Conservation (phyloP, 352 stramenopile genomes). For the Globisporangium middletonii region DNA sequence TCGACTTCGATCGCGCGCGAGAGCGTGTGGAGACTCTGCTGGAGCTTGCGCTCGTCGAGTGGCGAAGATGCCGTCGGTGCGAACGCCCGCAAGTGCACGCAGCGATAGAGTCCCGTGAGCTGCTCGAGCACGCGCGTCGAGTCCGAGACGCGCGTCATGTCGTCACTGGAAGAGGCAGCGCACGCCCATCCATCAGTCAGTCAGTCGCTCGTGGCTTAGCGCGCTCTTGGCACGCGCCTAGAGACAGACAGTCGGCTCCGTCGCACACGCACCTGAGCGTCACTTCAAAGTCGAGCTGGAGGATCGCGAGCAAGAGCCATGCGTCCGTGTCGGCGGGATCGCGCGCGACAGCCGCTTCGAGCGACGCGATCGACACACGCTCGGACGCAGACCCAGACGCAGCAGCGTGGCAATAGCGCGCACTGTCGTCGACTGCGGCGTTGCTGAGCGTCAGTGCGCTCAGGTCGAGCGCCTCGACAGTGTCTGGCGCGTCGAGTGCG, state of each 20-base stretch:
- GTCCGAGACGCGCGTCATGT: conserved; percentile 16
- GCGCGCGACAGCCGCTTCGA: conserved; percentile 28
- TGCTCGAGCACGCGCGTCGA: conserved; percentile 12
- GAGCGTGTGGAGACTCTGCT: conserved; percentile 21
- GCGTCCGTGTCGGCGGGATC: conserved; percentile 25
- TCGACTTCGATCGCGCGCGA: conserved; percentile 31
- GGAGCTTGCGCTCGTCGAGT: conserved; percentile 11
- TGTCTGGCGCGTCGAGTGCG: conserved; percentile 1
- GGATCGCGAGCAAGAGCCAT: conserved; percentile 47
- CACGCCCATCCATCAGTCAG: background rate
- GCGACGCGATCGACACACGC: conserved; percentile 4
- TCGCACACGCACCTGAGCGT: conserved; percentile 22
- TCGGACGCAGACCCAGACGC: conserved; percentile 3
- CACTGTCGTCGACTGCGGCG: background rate
- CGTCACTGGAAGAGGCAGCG: conserved; percentile 12
- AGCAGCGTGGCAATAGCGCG: conserved; percentile 31
- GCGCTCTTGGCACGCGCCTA: too few relatives aligned
- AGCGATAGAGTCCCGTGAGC: conserved; percentile 12
- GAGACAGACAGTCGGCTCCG: background rate
- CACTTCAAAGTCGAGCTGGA: conserved; percentile 39
- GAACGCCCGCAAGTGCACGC: conserved; percentile 11
- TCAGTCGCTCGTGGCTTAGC: background rate
- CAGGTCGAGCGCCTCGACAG: background rate
- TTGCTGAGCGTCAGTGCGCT: background rate
- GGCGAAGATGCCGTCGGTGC: background rate